Evolutionary conservation across 805 yeast species (phyloP).

Genomic region (Ascoidea rubescens): DNA sequence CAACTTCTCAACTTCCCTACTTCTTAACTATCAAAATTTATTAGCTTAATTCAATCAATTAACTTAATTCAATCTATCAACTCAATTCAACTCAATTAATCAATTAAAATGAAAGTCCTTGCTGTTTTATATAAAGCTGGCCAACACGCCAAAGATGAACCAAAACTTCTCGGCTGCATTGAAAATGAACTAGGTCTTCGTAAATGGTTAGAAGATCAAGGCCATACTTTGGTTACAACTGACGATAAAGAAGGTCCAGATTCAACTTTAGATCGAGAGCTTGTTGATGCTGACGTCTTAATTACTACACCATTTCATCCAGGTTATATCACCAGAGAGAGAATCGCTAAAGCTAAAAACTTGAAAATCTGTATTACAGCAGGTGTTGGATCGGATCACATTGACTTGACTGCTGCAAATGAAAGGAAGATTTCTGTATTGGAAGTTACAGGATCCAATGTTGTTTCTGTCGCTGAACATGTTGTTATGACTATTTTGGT

Average conservation of each 20-base stretch:
- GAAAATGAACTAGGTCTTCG: conserved; percentile 69
- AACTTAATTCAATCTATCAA: too few relatives aligned
- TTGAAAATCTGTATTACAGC: conserved; percentile 64
- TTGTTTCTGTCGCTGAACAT: conserved; percentile 71
- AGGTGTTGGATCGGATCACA: conserved; percentile 77
- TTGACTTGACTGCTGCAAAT: conserved; percentile 57
- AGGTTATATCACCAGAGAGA: conserved; percentile 53
- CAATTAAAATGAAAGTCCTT: conserved; percentile 25
- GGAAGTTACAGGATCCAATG: conserved; percentile 78
- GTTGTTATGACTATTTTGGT: conserved; percentile 60
- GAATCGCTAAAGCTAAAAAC: conserved; percentile 57
- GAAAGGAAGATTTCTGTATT: conserved; percentile 50
- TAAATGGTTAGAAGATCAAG: conserved; percentile 46
- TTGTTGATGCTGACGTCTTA: conserved; percentile 61
- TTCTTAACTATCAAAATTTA: too few relatives aligned
- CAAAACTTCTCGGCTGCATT: conserved; percentile 50
- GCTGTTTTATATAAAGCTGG: conserved; percentile 47
- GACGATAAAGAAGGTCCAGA: conserved; percentile 51
- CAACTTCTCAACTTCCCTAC: too few relatives aligned
- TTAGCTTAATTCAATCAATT: too few relatives aligned
- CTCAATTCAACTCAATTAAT: neutral
- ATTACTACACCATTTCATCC: conserved; percentile 81
- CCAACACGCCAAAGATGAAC: conserved; percentile 43
- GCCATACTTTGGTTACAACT: conserved; percentile 56
- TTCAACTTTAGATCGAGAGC: conserved; percentile 46